A percentile compares a stretch with the other conserved stretches of the same genome.
Conservation (phyloP, 2,329 filamentous ascomycete genomes). For the Trichoderma oligosporum region DNA sequence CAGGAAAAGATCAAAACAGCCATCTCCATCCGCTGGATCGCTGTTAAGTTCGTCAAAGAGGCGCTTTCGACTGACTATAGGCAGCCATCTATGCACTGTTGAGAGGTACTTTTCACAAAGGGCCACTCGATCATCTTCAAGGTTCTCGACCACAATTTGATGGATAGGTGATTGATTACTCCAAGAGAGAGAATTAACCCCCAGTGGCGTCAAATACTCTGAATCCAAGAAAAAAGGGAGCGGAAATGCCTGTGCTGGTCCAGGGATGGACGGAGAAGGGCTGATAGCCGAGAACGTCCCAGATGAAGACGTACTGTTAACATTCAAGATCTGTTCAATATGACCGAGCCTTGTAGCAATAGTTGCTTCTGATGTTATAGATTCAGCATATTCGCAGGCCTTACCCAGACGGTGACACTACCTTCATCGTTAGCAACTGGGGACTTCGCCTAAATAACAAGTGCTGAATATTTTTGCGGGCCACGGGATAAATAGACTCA, state of each 20-base stretch:
- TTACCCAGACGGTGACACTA: slow-evolving; percentile 9
- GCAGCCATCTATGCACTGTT: slow-evolving; percentile 10
- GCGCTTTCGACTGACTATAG: slow-evolving; percentile 10
- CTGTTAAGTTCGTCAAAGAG: slow-evolving; percentile 3
- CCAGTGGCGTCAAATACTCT: not conserved
- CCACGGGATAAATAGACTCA: not conserved
- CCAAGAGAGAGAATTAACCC: not conserved
- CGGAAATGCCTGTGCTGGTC: not conserved
- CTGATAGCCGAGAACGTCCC: not conserved
- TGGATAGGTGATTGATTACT: not conserved
- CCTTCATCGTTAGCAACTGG: not conserved
- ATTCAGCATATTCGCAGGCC: slow-evolving; percentile 10
- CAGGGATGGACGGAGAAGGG: not conserved
- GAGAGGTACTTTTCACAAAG: slow-evolving; percentile 6
- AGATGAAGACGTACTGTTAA: not conserved
- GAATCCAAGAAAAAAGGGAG: slow-evolving; percentile 13
- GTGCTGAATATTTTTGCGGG: no score
- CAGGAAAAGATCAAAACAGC: not conserved
- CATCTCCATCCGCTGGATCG: not conserved
- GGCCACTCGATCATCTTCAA: slow-evolving; percentile 1
- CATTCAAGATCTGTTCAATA: not conserved
- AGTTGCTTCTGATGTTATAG: not conserved
- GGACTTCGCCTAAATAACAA: not conserved
- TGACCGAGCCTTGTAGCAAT: not conserved
- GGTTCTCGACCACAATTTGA: not conserved